These are phyloP conservation scores for Halenospora varia DNA, from an alignment of 495 filamentous ascomycete species.

Conservation along the genomic window DNA sequence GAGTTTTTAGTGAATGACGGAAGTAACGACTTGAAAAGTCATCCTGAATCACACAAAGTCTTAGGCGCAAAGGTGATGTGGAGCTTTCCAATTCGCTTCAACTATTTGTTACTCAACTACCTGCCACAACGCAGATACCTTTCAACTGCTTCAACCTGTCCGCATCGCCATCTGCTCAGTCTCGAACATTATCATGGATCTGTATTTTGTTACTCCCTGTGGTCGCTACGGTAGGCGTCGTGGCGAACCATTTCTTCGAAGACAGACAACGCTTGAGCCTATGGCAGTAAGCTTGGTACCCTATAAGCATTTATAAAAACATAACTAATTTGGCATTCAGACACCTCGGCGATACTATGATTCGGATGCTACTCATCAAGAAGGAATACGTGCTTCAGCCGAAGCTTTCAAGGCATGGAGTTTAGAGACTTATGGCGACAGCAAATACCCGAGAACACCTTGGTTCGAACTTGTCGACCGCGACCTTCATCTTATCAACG, in stretches of 20 bases:
- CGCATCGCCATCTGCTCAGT: too few relatives aligned
- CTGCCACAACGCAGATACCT: too few relatives aligned
- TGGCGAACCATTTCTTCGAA: neutral
- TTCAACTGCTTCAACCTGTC: too few relatives aligned
- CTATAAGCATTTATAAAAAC: neutral
- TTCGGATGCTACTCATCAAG: neutral
- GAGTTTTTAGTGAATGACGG: too few relatives aligned
- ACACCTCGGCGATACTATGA: constrained; percentile 6
- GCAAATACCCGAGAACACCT: neutral
- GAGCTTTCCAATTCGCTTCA: too few relatives aligned
- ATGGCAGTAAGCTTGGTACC: neutral
- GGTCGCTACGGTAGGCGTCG: neutral
- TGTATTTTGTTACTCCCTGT: neutral
- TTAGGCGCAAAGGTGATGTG: too few relatives aligned
- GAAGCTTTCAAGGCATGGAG: constrained; percentile 2
- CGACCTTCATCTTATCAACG: neutral
- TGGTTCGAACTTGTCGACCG: constrained; percentile 2
- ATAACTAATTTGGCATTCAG: neutral
- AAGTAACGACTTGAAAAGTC: too few relatives aligned
- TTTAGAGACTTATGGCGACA: neutral
- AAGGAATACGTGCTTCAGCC: neutral
- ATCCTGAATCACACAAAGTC: too few relatives aligned
- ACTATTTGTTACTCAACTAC: too few relatives aligned
- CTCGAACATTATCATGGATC: neutral
- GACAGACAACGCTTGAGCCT: neutral